A percentile compares a stretch with the other conserved stretches of the same genome.
These are phyloP conservation scores for Xylona heveae DNA, from an alignment of 495 filamentous ascomycete species.

Conservation along the genomic window DNA sequence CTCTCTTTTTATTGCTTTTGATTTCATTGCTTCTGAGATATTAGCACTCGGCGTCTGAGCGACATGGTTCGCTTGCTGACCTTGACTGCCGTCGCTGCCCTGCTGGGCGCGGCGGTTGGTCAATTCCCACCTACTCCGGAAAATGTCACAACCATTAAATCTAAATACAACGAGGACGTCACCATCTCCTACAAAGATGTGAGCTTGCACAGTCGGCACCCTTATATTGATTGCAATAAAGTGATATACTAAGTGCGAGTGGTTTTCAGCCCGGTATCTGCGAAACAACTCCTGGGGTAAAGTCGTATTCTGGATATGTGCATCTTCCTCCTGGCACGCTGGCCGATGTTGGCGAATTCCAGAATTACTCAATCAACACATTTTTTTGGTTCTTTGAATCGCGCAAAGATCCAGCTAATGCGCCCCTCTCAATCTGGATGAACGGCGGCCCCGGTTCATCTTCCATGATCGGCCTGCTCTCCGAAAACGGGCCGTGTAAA, in stretches of 20 bases:
- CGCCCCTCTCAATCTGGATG: constrained; percentile 31
- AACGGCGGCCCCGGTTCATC: constrained; percentile 26
- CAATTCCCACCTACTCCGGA: constrained; percentile 37
- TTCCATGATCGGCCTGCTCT: constrained; percentile 16
- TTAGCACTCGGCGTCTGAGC: no score
- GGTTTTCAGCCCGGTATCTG: constrained; percentile 23
- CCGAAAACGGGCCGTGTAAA: constrained; percentile 9
- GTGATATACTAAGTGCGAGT: neutral
- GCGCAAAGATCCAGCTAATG: constrained; percentile 26
- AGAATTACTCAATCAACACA: constrained; percentile 44
- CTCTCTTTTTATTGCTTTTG: no score
- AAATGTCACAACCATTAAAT: constrained; percentile 29
- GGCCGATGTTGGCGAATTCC: constrained; percentile 15
- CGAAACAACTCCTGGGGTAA: constrained; percentile 28
- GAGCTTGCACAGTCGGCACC: constrained; percentile 3
- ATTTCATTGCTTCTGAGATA: no score
- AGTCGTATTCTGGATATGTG: constrained; percentile 23
- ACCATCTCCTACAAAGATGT: constrained; percentile 46
- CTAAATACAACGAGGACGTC: constrained; percentile 34
- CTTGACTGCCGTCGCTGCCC: neutral
- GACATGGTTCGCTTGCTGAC: no score
- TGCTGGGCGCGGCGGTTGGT: constrained; percentile 1
- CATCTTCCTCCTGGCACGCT: constrained; percentile 20
- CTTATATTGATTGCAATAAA: neutral
- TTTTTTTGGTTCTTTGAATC: constrained; percentile 66